Percentiles rank a stretch among this genome's conserved stretches.
Conservation (phyloP, 139 green algal species). For the Spirogloea muscicola region DNA sequence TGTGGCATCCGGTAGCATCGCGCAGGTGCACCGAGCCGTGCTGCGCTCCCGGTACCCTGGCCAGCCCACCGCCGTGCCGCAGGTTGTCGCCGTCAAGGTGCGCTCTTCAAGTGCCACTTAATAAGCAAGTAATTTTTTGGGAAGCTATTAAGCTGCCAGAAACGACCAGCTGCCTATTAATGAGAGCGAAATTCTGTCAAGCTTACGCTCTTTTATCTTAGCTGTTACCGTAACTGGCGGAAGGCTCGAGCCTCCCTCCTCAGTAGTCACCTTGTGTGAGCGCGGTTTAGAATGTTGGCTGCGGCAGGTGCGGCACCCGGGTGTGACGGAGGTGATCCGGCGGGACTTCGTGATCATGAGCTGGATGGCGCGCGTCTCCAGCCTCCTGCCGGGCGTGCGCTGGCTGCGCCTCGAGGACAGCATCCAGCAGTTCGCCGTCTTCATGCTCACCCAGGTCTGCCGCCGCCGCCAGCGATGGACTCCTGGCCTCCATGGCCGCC, state of each 20-base stretch:
- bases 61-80: not conserved
- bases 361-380: slow-evolving; percentile 54
- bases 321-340: slow-evolving; percentile 70
- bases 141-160: too few species aligned
- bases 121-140: too few species aligned
- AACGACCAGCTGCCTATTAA: too few species aligned
- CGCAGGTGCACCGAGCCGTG: slow-evolving; percentile 39
- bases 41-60: slow-evolving; percentile 39
- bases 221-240: too few species aligned
- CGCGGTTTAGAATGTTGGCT: too few species aligned
- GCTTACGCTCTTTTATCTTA: too few species aligned
- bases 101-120: too few species aligned
- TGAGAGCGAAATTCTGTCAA: too few species aligned
- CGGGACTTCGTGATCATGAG: slow-evolving; percentile 86
- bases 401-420: slow-evolving; percentile 81
- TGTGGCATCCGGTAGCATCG: slow-evolving; percentile 87
- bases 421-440: slow-evolving; percentile 83
- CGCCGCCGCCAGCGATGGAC: too few species aligned
- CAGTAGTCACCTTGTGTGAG: too few species aligned
- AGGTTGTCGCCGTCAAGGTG: slow-evolving; percentile 44
- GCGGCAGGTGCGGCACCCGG: slow-evolving; percentile 81
- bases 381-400: slow-evolving; percentile 57
- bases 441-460: slow-evolving; percentile 68
- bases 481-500: too few species aligned
- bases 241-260: too few species aligned